A percentile compares a stretch with the other conserved stretches of the same genome.
These are phyloP conservation scores for Fusarium falciforme DNA, from an alignment of 2,329 filamentous ascomycete genomes.

Conservation along the genomic window DNA sequence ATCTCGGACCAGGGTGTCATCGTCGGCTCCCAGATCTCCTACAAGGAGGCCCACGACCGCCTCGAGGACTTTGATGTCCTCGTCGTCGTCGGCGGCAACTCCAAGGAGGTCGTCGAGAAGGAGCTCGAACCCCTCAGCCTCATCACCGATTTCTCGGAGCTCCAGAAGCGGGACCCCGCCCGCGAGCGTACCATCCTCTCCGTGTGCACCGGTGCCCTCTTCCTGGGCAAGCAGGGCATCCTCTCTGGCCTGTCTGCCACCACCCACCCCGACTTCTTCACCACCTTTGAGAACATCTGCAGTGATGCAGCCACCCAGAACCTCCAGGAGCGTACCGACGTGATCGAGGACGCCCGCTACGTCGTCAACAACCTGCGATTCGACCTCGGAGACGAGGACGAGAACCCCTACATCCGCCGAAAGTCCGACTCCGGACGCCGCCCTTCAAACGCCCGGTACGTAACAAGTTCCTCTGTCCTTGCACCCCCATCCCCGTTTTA, in stretches of 20 bases:
- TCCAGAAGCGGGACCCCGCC: constrained; percentile 81
- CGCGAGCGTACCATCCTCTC: constrained; percentile 86
- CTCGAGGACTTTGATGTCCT: constrained; percentile 84
- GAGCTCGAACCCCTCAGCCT: constrained; percentile 76
- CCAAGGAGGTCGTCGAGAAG: constrained; percentile 71
- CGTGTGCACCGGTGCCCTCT: constrained; percentile 81
- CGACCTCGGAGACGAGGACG: constrained; percentile 82
- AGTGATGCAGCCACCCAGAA: constrained; percentile 77
- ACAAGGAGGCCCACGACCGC: constrained; percentile 80
- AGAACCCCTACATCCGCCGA: constrained; percentile 85
- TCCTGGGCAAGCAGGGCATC: constrained; percentile 81
- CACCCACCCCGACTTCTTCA: constrained; percentile 83
- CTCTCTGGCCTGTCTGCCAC: constrained; percentile 84
- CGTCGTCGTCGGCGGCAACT: constrained; percentile 79
- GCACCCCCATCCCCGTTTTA: constrained; percentile 16
- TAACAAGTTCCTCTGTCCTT: constrained; percentile 35
- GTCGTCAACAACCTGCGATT: constrained; percentile 94
- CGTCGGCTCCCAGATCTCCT: constrained; percentile 80
- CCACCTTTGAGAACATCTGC: constrained; percentile 84
- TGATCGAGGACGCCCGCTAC: constrained; percentile 83
- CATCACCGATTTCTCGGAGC: constrained; percentile 80
- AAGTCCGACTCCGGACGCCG: constrained; percentile 74
- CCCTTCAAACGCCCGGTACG: constrained; percentile 71
- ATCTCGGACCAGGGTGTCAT: constrained; percentile 73
- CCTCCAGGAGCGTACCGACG: constrained; percentile 81